phyloP scores from a whole-genome alignment of 2,329 filamentous ascomycete species.

The Gyromitra esculenta region DNA sequence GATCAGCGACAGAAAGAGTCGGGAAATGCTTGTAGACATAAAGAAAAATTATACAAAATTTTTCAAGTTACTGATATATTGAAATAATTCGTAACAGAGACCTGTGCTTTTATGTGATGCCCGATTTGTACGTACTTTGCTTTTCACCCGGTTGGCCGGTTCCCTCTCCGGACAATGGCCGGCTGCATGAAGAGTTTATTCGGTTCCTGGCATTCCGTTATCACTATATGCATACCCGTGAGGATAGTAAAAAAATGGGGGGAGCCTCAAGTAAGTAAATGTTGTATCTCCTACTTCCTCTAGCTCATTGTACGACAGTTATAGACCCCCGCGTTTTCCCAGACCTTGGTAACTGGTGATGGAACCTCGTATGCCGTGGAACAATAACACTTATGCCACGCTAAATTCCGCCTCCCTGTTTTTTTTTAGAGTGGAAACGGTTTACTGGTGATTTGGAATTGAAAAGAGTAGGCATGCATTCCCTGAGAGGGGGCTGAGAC shows the following conservation, averaged over 20 bases:
- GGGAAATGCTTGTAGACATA: slow-evolving; percentile 38
- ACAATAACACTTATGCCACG: neutral
- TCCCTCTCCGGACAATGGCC: neutral
- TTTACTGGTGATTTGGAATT: neutral
- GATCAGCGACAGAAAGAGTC: slow-evolving; percentile 15
- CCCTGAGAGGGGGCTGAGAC: neutral
- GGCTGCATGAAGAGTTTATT: slow-evolving; percentile 3
- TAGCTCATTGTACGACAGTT: neutral
- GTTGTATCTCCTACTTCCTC: neutral
- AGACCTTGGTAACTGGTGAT: neutral
- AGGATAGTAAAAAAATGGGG: neutral
- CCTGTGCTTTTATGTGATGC: neutral
- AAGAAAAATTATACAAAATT: slow-evolving; percentile 37
- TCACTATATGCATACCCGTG: neutral
- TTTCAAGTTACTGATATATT: slow-evolving; percentile 13
- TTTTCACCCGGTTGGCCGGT: neutral
- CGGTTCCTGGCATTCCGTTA: neutral
- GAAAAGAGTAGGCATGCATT: neutral
- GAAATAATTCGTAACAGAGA: neutral
- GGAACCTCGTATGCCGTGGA: neutral
- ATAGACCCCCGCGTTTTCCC: slow-evolving; percentile 32
- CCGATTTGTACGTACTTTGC: no score
- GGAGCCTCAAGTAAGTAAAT: slow-evolving; percentile 7
- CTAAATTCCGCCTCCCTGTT: slow-evolving; percentile 4
- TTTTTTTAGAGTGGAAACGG: slow-evolving; percentile 7